Base-by-base conservation (phyloP, 495 filamentous ascomycete genomes). In the Aspergillus haitiensis region DNA sequence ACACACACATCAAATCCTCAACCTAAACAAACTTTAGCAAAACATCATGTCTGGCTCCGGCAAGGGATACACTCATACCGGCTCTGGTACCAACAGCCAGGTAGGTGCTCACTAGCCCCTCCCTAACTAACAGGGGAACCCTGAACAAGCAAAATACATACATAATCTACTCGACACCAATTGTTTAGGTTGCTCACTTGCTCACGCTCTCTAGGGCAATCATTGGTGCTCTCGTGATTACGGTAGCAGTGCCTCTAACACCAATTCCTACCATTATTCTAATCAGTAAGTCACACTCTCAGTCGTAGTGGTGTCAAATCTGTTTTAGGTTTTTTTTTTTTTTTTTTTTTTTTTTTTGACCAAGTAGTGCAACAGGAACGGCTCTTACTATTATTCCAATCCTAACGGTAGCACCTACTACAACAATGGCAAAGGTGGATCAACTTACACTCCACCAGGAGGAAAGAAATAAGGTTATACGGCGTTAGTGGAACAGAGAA, bases 371-470 rank as follows among this genome's bases (percentile, higher is more conserved):
- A 7, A 16, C 53, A 78, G 76, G 32, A 56, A 78, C 62, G 79
- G 80, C 16, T 79, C 78, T 42, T 82, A 82, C 65, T 82, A 82
- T 64, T 82, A 82, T 66, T 78, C 73, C 62, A 82, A 82, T 59
- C 49, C 78, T 27, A 74, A 79, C 58, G 79, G 77, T 21, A 81
- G 78, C 39, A 77, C 74, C 36, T 82, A 82, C 67, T 73, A 81
- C 70, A 81, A 81, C 62, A 66, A 68, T 52, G 77, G 77, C 11
- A 72, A 56, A 4, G 75, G 78, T 27, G 66, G 61, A n/a, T 70
- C 74, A 7, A 73, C 32, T 5, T 78, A 78, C 58, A 79, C 68
- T 35, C 52, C 74, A 54, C 56, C 21, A 10, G n/a, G n/a, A 50
- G 54, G 44, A 15, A 56, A 66, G 61, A 66, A 66, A 55, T 66